Evolutionary conservation across 2,329 filamentous ascomycete species (phyloP), one percentile per base, ranked within the genome.

Genomic region (Xylariaceae sp.): DNA sequence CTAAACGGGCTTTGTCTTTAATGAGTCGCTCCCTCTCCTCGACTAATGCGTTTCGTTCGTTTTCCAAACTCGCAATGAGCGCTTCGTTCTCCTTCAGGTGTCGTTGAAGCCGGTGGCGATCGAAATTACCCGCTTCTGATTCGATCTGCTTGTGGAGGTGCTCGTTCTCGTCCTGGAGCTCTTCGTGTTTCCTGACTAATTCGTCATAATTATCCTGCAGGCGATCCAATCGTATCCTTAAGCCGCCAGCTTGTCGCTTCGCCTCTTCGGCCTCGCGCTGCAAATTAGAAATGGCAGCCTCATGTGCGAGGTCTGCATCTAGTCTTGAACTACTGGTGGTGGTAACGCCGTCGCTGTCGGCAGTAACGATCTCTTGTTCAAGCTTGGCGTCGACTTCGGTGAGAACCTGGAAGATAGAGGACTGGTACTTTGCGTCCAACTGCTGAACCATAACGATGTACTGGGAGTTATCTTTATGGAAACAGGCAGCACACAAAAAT

Each of bases 1-100:
- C 72, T 37, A 82, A 70, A 17, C 68, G 69, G 34, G 52, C 55
- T 55, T 67, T 70, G 48, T 72, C 69, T 61, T 69, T 69, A 11
- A 68, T 52, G n/a, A 73, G 67, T 30, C 73, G 75, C 49, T 76
- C 75, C 64, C 76, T 82, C 71, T 75, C 71, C 13, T 75, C 70
- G 15, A 75, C 74, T 62, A 80, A 73, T 37, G 80, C 77, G 58
- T 88, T 82, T 9, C 87, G 74, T 65, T 89, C 82, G 17, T 81
- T 80, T 71, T 92, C 89, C 65, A 90, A 83, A 23, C 79, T 82
- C 45, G 85, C 84, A 68, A 92, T 92, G 53, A 90, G 77, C 59
- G 87, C 81, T 71, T 90, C 86, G 67, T 88, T 85, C 66, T 90
- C 84, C 47, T 82, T 81, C 23, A 87, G 76, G 64, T 82, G 81